A percentile compares a stretch with the other conserved stretches of the same genome.
phyloP scores from a whole-genome alignment of 352 stramenopile genomes.

The Globisporangium alternatum region DNA sequence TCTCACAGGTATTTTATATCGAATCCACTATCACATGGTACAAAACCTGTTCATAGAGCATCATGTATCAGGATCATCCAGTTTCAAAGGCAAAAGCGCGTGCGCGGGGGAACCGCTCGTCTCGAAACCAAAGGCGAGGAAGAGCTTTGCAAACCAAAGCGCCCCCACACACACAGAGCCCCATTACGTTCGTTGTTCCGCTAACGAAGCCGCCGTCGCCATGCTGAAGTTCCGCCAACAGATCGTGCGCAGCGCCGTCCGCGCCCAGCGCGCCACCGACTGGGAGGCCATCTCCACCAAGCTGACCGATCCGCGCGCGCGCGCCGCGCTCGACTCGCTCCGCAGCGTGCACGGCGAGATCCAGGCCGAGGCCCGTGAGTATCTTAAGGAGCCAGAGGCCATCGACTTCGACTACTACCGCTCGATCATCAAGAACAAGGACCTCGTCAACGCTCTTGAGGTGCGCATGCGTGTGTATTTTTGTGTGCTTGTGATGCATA shows the following conservation, averaged over 20 bases:
- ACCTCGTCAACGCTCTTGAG: constrained; percentile 82
- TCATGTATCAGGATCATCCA: not conserved
- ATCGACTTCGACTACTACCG: constrained; percentile 89
- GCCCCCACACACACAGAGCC: constrained; percentile 7
- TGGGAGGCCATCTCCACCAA: constrained; percentile 74
- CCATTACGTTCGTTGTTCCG: constrained; percentile 3
- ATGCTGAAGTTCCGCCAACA: constrained; percentile 81
- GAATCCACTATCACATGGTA: not conserved
- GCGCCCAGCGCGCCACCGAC: constrained; percentile 57
- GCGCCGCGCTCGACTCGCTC: constrained; percentile 73
- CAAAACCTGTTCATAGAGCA: not conserved
- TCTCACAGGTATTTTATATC: not conserved
- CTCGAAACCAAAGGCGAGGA: constrained; percentile 26
- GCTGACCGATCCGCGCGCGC: constrained; percentile 71
- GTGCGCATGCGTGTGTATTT: constrained; percentile 9
- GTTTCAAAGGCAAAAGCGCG: not conserved
- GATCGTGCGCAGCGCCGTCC: constrained; percentile 55
- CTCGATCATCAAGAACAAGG: constrained; percentile 87
- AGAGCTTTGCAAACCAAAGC: constrained; percentile 2
- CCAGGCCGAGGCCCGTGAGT: constrained; percentile 64
- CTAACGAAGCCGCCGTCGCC: constrained; percentile 19
- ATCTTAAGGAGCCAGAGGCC: constrained; percentile 71
- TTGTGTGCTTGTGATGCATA: not conserved
- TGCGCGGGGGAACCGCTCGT: not conserved
- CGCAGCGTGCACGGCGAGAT: constrained; percentile 80